Conservation (phyloP, 805 yeast genomes). For the Maudiozyma saulgeensis region DNA sequence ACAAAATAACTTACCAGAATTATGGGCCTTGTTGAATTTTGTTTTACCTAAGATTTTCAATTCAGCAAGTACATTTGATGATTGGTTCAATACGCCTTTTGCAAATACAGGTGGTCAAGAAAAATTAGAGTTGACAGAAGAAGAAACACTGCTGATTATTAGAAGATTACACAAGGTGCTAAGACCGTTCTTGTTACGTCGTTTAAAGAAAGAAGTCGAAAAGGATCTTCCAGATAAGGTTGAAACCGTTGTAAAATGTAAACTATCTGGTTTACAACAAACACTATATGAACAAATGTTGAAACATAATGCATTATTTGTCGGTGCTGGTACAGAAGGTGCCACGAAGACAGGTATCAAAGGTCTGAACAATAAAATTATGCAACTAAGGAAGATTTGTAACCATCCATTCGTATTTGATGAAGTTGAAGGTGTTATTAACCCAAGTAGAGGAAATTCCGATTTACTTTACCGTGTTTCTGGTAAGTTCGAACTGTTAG, state of each 20-base stretch:
- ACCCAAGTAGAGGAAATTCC: slow-evolving; percentile 53
- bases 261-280: slow-evolving; percentile 61
- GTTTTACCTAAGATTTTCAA: slow-evolving; percentile 78
- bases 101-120: slow-evolving; percentile 80
- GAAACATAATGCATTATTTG: slow-evolving; percentile 56
- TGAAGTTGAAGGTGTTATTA: slow-evolving; percentile 63
- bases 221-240: slow-evolving; percentile 79
- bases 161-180: slow-evolving; percentile 80
- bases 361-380: slow-evolving; percentile 71
- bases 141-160: slow-evolving; percentile 72
- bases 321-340: slow-evolving; percentile 50
- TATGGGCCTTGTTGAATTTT: slow-evolving; percentile 77
- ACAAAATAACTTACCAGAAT: slow-evolving; percentile 75
- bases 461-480: slow-evolving; percentile 65
- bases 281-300: slow-evolving; percentile 70
- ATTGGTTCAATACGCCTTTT: slow-evolving; percentile 85
- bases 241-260: slow-evolving; percentile 74
- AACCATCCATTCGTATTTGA: slow-evolving; percentile 84
- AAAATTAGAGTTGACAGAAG: slow-evolving; percentile 72
- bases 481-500: slow-evolving; percentile 74
- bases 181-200: slow-evolving; percentile 74
- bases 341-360: slow-evolving; percentile 58
- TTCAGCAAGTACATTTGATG: slow-evolving; percentile 78
- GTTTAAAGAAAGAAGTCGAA: slow-evolving; percentile 81
- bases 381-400: slow-evolving; percentile 79